These are phyloP conservation scores for Phytophthora tentaculata DNA, from an alignment of 352 stramenopile species.

Conservation along the genomic window DNA sequence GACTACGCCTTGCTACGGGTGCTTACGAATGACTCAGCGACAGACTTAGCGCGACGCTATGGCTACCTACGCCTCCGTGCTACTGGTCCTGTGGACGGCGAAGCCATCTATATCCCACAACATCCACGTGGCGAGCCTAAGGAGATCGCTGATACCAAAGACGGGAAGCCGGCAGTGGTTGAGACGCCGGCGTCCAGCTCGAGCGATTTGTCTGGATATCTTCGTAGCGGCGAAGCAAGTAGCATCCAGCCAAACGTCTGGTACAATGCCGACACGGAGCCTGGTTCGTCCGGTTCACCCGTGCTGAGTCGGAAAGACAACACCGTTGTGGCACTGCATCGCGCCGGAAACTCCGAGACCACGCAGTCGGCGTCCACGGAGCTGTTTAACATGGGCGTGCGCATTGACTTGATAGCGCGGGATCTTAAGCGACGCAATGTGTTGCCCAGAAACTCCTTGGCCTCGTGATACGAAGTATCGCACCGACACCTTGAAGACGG, in stretches of 20 bases:
- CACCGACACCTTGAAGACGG: not conserved
- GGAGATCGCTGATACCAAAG: conserved; percentile 56
- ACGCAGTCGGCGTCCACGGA: conserved; percentile 41
- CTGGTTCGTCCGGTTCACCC: conserved; percentile 69
- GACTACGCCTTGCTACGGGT: conserved; percentile 71
- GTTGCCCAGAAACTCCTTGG: conserved; percentile 29
- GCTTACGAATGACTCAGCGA: conserved; percentile 31
- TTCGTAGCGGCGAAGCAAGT: conserved; percentile 17
- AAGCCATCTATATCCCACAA: conserved; percentile 72
- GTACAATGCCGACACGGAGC: conserved; percentile 75
- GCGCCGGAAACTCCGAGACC: conserved; percentile 49
- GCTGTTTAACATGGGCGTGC: conserved; percentile 36
- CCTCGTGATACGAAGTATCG: conserved; percentile 9
- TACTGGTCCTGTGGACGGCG: conserved; percentile 49
- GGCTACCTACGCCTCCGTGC: conserved; percentile 54
- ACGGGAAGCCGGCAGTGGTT: conserved; percentile 50
- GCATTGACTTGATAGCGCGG: conserved; percentile 38
- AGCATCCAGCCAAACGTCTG: conserved; percentile 49
- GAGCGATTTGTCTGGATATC: not conserved
- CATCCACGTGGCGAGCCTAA: conserved; percentile 68
- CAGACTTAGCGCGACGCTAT: conserved; percentile 50
- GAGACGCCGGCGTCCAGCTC: conserved; percentile 25
- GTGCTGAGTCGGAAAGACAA: conserved; percentile 69
- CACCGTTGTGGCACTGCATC: conserved; percentile 71
- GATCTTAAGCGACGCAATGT: conserved; percentile 35